These are phyloP conservation scores for Catunica adiposa DNA, from an alignment of 2,329 filamentous ascomycete genomes.

Conservation along the genomic window DNA sequence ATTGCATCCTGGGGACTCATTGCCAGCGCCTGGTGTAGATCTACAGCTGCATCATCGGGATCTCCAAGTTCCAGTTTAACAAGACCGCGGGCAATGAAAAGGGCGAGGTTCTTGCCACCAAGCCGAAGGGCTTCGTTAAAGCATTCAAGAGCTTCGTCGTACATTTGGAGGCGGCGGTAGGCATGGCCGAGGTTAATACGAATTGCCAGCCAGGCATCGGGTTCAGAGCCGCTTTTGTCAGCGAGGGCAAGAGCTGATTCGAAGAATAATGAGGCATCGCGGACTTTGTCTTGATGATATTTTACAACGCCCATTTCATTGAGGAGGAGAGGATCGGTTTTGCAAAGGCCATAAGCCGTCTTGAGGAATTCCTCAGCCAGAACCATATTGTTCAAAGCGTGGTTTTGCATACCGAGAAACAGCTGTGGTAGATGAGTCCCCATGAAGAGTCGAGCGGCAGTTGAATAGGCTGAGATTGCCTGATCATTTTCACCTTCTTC, in stretches of 20 bases:
- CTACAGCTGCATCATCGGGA: constrained; percentile 60
- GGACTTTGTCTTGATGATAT: constrained; percentile 72
- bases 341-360: constrained; percentile 68
- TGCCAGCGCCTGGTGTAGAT: constrained; percentile 70
- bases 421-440: constrained; percentile 91
- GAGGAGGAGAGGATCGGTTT: constrained; percentile 71
- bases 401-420: constrained; percentile 96
- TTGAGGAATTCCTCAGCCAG: constrained; percentile 89
- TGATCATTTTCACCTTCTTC: constrained; percentile 97
- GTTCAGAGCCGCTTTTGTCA: constrained; percentile 64
- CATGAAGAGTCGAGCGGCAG: constrained; percentile 85
- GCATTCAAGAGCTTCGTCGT: constrained; percentile 55
- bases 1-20: constrained; percentile 66
- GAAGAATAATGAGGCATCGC: constrained; percentile 64
- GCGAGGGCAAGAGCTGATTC: constrained; percentile 60
- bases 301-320: constrained; percentile 96
- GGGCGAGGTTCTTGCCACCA: constrained; percentile 59
- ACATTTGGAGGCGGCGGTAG: constrained; percentile 53
- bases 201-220: constrained; percentile 66
- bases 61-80: constrained; percentile 63
- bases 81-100: constrained; percentile 71
- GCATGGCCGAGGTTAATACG: constrained; percentile 83
- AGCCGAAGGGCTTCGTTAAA: constrained; percentile 79
- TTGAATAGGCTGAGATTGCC: constrained; percentile 93
- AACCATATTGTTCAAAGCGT: constrained; percentile 86